Evolutionary conservation across 352 stramenopile species (phyloP), one percentile per base, ranked within the genome.

Genomic region (Globisporangium camurandrum): DNA sequence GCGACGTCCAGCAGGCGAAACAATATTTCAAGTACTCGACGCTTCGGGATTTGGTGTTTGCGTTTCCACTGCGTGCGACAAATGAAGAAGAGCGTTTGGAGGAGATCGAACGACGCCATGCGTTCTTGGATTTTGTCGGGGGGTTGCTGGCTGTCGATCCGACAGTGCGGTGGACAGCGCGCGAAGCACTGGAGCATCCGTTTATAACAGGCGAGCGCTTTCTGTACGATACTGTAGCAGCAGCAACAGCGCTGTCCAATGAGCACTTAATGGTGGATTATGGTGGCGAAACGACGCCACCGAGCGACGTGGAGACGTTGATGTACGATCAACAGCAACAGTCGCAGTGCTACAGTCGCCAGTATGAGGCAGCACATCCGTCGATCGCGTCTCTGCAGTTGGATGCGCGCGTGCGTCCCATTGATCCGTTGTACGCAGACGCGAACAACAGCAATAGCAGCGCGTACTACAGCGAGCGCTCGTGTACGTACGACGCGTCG

Each of bases 11-110:
- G 14, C 47, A 61, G 0, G 71, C 67, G 12, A 81, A 81, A 54
- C 72, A 72, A 34, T 81, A 73, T 46, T 81, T 77, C 57, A 77
- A 81, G 55, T 61, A 69, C 52, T 67, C 67, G 14, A 71, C 61
- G 33, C 49, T 81, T 7, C 44, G 61, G 4, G 67, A 77, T 12
- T 67, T 81, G 38, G 54, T 81, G 23, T 46, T 71, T 30, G 65
- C 64, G 46, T 75, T 71, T 38, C 69, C 69, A 22, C 59, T 71
- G 38, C 51, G 46, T 12, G 55, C 53, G n/a, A 27, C 47, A n/a
- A 60, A 61, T 20, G 40, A 44, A 28, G 14, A 19, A 5, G 52
- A 75, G 26, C 23, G 28, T 3, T 4, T 36, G 0, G 16, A 34
- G 17, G 62, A 69, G 41, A 41, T 56, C 2, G 56, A 67, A 27